Base-by-base conservation (phyloP, 2,329 filamentous ascomycete species). In the Microdochium paspali region DNA sequence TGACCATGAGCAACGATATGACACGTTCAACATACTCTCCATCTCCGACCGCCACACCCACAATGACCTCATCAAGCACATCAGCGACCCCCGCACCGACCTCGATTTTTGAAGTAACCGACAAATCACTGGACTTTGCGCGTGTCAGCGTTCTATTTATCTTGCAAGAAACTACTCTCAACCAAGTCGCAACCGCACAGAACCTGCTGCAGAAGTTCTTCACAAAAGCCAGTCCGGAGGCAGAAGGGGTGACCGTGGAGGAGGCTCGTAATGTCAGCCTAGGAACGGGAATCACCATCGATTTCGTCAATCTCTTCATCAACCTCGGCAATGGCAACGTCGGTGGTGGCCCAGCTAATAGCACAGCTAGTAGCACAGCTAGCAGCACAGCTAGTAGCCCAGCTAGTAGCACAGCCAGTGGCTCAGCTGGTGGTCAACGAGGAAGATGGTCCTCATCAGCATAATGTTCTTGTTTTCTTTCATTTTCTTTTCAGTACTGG, bases 71-170 rank as follows among this genome's bases (percentile, higher is more conserved):
- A 7, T 54, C 61, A 9, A 51, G 54, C 51, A 13, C 58, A 15
- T 49, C 55, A 9, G 46, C 57, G 21, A 39, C 62, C 10, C 51
- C 54, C 12, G 51, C 59, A 12, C 54, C 66, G 21, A 59, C 59
- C 12, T 54, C 63, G 3, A 58, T 54, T 1, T 82, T 82, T 45
- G 59, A 58, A 0, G 66, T 79, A 12, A 77, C 76, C 1, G 70
- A 82, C 48, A 69, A 77, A 45, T 71, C 73, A 0, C 64, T 83
- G 1, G 82, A 85, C 56, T 86, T 86, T 64, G 75, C 79, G 1
- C 72, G 82, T 3, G 72, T 83, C 2, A 74, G 73, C 0, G 75
- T 85, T 2, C 67, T 86, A 15, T 84, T 72, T 53, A 68, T 86
- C 24, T 65, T 85, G 2, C 79, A 85, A 56, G 64, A 80, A 53